These are phyloP conservation scores for Pezizomycotina sp. DNA, from an alignment of 2,329 filamentous ascomycete genomes.

Conservation along the genomic window DNA sequence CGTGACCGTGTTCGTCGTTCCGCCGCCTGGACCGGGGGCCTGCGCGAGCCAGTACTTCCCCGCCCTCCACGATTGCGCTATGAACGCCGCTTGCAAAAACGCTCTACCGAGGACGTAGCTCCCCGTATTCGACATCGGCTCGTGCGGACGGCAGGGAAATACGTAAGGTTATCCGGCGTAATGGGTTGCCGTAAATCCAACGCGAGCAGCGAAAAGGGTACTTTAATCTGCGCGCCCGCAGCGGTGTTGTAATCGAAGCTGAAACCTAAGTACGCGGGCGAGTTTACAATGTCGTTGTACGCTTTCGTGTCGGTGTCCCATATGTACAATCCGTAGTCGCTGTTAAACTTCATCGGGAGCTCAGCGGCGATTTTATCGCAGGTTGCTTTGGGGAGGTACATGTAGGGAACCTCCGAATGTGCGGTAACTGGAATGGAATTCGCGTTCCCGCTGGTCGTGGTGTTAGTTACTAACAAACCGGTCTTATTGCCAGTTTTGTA, in stretches of 20 bases:
- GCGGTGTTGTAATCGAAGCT: slow-evolving; percentile 28
- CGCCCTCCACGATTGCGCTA: slow-evolving; percentile 31
- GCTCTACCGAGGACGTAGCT: slow-evolving; percentile 31
- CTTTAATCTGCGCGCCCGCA: slow-evolving; percentile 31
- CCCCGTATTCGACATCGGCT: slow-evolving; percentile 2
- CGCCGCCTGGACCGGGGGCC: slow-evolving; percentile 32
- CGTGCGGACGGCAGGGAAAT: slow-evolving; percentile 33
- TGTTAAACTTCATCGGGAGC: slow-evolving; percentile 30
- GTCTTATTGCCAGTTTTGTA: slow-evolving; percentile 1
- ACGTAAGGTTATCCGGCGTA: slow-evolving; percentile 12
- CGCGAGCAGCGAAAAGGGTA: slow-evolving; percentile 29
- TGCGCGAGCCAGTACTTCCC: slow-evolving; percentile 31
- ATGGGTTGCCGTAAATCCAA: slow-evolving; percentile 29
- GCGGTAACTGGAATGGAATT: not conserved
- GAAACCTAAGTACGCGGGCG: slow-evolving; percentile 32
- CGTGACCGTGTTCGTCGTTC: no score
- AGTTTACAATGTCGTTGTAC: slow-evolving; percentile 31
- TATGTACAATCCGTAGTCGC: slow-evolving; percentile 30
- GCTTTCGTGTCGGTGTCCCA: slow-evolving; percentile 29
- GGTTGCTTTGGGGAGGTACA: slow-evolving; percentile 30
- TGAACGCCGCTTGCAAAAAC: slow-evolving; percentile 35
- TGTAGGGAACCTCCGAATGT: slow-evolving; percentile 28
- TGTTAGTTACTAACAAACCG: slow-evolving; percentile 1
- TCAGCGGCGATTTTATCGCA: slow-evolving; percentile 31
- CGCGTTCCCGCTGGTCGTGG: not conserved